These are phyloP conservation scores for Gossypium anomalum DNA, from an alignment of 345 rosid genomes.

Conservation along the genomic window DNA sequence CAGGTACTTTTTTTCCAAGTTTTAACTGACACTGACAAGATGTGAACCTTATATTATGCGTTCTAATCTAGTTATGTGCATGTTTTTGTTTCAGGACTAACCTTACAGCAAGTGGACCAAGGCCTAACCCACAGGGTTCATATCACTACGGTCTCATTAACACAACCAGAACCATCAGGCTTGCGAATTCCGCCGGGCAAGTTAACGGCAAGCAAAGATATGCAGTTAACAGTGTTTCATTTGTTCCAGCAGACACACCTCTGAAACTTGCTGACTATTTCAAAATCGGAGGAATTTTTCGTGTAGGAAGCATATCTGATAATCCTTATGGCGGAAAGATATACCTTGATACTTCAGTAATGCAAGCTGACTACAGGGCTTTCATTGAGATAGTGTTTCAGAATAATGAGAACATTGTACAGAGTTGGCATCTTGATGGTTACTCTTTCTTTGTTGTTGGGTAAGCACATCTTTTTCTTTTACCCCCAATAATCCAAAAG, in stretches of 20 bases:
- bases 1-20: conserved; percentile 35
- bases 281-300: conserved; percentile 77
- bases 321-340: conserved; percentile 73
- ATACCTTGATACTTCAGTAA: conserved; percentile 75
- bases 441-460: conserved; percentile 90
- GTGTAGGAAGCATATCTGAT: conserved; percentile 55
- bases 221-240: conserved; percentile 83
- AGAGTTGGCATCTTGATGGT: conserved; percentile 87
- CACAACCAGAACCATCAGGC: conserved; percentile 60
- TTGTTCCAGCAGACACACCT: conserved; percentile 72
- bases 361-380: conserved; percentile 63
- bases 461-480: conserved; percentile 37
- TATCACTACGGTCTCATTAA: conserved; percentile 94
- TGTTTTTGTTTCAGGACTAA: conserved; percentile 60
- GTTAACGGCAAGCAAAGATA: conserved; percentile 86
- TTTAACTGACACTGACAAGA: not conserved
- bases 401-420: conserved; percentile 68
- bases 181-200: conserved; percentile 81
- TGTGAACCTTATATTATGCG: not conserved
- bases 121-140: conserved; percentile 99
- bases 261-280: conserved; percentile 85
- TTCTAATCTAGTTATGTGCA: not conserved
- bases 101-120: conserved; percentile 96
- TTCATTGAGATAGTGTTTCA: conserved; percentile 76
- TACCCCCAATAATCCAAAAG: not conserved